Percentiles rank a stretch among this genome's conserved stretches.
These are phyloP conservation scores for Symbiodinium natans DNA, from an alignment of 73 alveolate species.

Conservation along the genomic window DNA sequence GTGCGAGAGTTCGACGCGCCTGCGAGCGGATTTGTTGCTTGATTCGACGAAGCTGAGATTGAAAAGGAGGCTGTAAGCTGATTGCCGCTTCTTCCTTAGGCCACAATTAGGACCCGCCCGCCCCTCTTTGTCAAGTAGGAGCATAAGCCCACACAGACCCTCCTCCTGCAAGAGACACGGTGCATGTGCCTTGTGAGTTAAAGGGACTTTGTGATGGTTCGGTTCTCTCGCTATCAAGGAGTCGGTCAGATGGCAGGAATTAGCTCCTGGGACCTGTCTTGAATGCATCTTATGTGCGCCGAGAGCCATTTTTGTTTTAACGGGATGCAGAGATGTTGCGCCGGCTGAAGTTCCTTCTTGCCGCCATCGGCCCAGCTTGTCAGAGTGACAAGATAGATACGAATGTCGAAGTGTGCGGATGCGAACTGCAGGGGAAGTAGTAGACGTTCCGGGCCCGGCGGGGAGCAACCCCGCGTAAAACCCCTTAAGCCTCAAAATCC, in stretches of 20 bases:
- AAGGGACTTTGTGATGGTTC: no score
- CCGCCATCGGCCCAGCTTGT: neutral
- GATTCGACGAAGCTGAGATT: constrained; percentile 13
- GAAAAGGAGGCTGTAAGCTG: neutral
- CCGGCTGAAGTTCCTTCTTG: neutral
- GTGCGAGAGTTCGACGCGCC: constrained; percentile 34
- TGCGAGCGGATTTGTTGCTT: constrained; percentile 32
- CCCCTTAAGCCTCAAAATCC: neutral
- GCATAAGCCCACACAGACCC: no score
- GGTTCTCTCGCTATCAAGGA: no score
- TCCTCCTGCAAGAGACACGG: no score
- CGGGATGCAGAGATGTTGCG: constrained; percentile 2
- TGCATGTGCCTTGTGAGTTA: no score
- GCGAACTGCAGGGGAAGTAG: neutral
- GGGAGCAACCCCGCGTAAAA: neutral
- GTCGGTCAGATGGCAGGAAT: no score
- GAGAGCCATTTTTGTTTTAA: constrained; percentile 3
- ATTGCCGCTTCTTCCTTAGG: no score
- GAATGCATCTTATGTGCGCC: no score
- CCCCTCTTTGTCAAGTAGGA: no score
- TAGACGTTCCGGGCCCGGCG: neutral
- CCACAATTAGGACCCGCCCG: no score
- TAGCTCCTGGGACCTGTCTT: no score
- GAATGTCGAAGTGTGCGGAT: neutral
- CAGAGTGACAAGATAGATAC: neutral